Evolutionary conservation across 257 asterid genomes (phyloP), one percentile per base, ranked within the genome.

Genomic region (Primulina tabacum): DNA sequence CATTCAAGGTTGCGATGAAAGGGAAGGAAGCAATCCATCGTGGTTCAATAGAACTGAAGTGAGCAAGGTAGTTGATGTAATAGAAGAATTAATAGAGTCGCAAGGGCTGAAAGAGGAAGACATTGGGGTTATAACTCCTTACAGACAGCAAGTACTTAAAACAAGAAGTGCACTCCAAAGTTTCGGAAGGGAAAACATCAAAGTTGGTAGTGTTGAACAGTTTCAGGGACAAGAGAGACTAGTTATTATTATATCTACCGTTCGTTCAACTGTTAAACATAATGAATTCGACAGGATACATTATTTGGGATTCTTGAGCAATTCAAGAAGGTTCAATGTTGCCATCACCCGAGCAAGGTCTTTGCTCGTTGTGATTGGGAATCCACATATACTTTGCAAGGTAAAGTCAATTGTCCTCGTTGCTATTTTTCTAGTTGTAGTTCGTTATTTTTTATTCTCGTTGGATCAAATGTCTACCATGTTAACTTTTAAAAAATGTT

Each of bases 361-460:
- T 16, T 80, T 94, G 86, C 89, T 94, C 37, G 72, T 94, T 50
- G 82, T 94, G 63, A 84, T 91, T 17, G 99, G 99, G 73, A 94
- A 94, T 78, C 99, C 97, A n/a, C 99, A 94, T 77, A 94, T 94
- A 79, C 86, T 94, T 65, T 89, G 90, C 84, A 83, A 89, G 99
- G 99, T 94, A 85, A 72, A 37, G 20, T 30, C 30, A 4, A 12
- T 43, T 43, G 53, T 12, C 53, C 17, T 43, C 6, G n/a, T 43
- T 12, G 5, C 43, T 35, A 8, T 4, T 12, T 43, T 43, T 12
- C 53, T 43, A 43, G n/a, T 11, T 43, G 53, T 11, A 12, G 53
- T 43, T 43, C 6, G 53, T 12, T 43, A 11, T 3, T 43, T 43
- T 2, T 2, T 2, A 40, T 43, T 11, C 53, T 11, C 6, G n/a